These are phyloP conservation scores for Rhodotorula toruloides DNA, from an alignment of 768 basidiomycete genomes.

Conservation along the genomic window DNA sequence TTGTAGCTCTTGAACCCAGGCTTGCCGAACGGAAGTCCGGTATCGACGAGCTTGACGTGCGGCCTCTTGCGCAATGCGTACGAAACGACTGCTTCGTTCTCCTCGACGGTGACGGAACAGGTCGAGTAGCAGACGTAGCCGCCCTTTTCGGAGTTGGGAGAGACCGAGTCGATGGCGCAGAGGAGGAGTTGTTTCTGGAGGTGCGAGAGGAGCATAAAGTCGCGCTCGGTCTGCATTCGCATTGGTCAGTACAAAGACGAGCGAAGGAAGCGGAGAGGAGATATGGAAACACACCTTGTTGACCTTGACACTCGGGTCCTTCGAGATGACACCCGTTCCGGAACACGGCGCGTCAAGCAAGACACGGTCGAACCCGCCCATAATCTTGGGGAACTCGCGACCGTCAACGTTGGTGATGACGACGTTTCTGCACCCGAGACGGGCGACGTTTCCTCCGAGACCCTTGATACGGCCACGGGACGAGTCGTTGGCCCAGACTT, in stretches of 20 bases:
- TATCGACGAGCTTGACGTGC: conserved; percentile 83
- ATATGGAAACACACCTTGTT: conserved; percentile 69
- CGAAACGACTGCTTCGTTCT: conserved; percentile 96
- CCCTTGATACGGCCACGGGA: conserved; percentile 94
- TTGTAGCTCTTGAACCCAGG: conserved; percentile 85
- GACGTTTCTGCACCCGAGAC: conserved; percentile 96
- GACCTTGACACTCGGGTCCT: conserved; percentile 92
- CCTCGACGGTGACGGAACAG: conserved; percentile 95
- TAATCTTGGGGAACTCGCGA: conserved; percentile 94
- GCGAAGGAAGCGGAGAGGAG: neutral
- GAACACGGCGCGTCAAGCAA: conserved; percentile 94
- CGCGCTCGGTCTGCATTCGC: conserved; percentile 69
- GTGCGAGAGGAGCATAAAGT: conserved; percentile 92
- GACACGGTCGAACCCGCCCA: conserved; percentile 98
- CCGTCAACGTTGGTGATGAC: conserved; percentile 96
- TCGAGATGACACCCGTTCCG: conserved; percentile 96
- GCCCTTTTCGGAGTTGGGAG: conserved; percentile 80
- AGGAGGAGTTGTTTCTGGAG: conserved; percentile 97
- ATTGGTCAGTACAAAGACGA: neutral
- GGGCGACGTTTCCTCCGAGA: conserved; percentile 91
- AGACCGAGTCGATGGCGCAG: conserved; percentile 94
- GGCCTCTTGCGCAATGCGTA: conserved; percentile 94
- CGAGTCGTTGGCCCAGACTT: conserved; percentile 93
- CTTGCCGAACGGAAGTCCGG: conserved; percentile 85
- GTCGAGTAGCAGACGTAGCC: conserved; percentile 97